Evolutionary conservation across 1,139 yeast species (phyloP).

Genomic region (Blastobotrys indianensis): DNA sequence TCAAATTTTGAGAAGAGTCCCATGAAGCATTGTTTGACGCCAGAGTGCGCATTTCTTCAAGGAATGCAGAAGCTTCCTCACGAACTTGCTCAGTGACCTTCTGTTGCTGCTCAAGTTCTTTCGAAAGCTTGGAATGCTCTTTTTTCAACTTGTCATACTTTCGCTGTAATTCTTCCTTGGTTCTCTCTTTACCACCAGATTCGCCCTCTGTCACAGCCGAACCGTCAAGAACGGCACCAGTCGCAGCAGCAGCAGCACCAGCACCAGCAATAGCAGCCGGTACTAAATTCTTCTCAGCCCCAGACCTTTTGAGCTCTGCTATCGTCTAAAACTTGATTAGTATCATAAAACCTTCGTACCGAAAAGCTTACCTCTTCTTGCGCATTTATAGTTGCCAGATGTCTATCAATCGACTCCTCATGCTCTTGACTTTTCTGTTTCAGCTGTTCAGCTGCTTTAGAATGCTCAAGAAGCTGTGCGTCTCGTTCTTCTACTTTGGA

Average conservation of each 20-base stretch:
- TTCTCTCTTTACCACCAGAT: not conserved
- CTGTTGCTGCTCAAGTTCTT: conserved; percentile 34
- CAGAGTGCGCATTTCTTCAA: conserved; percentile 37
- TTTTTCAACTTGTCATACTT: conserved; percentile 20
- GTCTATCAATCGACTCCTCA: too few species aligned
- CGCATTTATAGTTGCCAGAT: too few species aligned
- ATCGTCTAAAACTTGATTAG: conserved; percentile 15
- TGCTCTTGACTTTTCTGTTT: too few species aligned
- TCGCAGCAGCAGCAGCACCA: conserved; percentile 2
- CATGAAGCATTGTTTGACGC: conserved; percentile 25
- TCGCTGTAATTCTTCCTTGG: conserved; percentile 13
- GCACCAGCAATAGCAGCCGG: conserved; percentile 6
- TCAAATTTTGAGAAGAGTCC: conserved; percentile 24
- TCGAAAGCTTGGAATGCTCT: conserved; percentile 22
- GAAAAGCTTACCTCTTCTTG: too few species aligned
- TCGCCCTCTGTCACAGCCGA: not conserved
- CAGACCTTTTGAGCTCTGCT: conserved; percentile 9
- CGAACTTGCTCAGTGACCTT: conserved; percentile 37
- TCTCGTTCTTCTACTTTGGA: conserved; percentile 8
- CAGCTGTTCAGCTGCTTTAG: too few species aligned
- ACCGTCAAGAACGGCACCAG: conserved; percentile 4
- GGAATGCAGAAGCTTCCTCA: conserved; percentile 37
- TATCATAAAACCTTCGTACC: too few species aligned
- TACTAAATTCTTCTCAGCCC: too few species aligned
- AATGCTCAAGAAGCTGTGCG: not conserved